Base-by-base conservation (phyloP, 306 rosid species). In the Vachellia pachyceras region DNA sequence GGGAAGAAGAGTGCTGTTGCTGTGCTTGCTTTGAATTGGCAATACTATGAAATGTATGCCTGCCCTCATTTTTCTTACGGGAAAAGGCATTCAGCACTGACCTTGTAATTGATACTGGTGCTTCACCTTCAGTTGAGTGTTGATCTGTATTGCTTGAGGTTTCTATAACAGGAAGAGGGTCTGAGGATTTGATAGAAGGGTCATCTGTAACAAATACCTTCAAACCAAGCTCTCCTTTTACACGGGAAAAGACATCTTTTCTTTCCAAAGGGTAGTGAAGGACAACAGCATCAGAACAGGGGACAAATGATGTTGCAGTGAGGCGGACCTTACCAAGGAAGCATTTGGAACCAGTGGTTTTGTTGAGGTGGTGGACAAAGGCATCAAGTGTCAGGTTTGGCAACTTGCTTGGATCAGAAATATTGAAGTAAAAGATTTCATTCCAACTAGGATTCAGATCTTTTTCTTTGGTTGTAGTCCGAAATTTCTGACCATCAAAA, bases 381-480 rank as follows among this genome's bases (percentile, higher is more conserved):
- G 93, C 97, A 23, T 89, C 96, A 25, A 95, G 93, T 39, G 84
- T 72, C 77, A 91, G 94, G 78, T 58, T 80, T 8, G 85, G 55
- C 42, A 95, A 82, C 71, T 69, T 81, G 67, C 66, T 86, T 14
- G 93, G 94, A 83, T 95, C 94, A 36, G 92, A 79, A 82, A 95
- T 78, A 42, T 82, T 87, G 88, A 93, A 95, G 90, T 82, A 90
- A 91, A 95, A 91, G 64, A 69, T 89, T 80, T 95, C 99, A 1
- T 93, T 93, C 98, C 98, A 95, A 79, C 88, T 85, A 37, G 99
- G 99, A 88, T 71, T 91, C 44, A 90, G 90, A 84, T 95, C 99
- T 76, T 85, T 89, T 22, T 91, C 98, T 86, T 91, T 93, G 3
- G 79, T 84, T 9, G 92, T 83, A 35, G 98, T 90, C 58, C 90